Percentiles rank a stretch among this genome's conserved stretches.
phyloP scores from a whole-genome alignment of 208 protist genomes.

The Naegleria gruberi region DNA sequence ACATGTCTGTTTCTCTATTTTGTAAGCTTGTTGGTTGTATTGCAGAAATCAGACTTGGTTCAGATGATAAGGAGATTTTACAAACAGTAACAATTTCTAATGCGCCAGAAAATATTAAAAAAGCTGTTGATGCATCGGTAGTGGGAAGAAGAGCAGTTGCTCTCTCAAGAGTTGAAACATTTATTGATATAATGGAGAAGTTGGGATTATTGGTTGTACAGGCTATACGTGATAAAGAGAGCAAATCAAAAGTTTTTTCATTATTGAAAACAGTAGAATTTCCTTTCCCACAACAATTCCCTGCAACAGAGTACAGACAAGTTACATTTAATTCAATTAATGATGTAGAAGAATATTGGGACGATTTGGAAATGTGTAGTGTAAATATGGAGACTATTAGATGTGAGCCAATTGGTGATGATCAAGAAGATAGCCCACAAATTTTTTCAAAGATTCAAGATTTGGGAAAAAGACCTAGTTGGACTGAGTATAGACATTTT shows the following conservation, averaged over 20 bases:
- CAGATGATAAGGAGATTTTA: background rate
- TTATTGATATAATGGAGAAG: background rate
- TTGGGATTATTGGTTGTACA: background rate
- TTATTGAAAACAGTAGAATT: background rate
- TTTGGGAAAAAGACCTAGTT: background rate
- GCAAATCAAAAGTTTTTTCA: background rate
- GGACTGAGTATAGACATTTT: background rate
- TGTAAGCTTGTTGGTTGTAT: background rate
- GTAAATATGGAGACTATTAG: background rate
- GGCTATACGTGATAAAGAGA: background rate
- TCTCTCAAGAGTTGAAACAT: background rate
- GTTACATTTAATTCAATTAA: background rate
- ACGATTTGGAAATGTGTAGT: background rate
- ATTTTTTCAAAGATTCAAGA: background rate
- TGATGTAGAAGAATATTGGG: background rate
- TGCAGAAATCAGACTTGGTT: background rate
- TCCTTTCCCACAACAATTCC: background rate
- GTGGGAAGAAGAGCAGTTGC: background rate
- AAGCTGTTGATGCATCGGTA: background rate
- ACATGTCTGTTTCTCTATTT: background rate
- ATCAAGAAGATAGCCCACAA: background rate
- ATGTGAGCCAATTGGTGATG: background rate
- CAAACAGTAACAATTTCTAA: background rate
- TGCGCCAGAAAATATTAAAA: background rate
- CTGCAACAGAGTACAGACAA: background rate